Percentiles rank a stretch among this genome's conserved stretches.
Conservation (phyloP, 352 stramenopile genomes). For the Blastocystis sp. region DNA sequence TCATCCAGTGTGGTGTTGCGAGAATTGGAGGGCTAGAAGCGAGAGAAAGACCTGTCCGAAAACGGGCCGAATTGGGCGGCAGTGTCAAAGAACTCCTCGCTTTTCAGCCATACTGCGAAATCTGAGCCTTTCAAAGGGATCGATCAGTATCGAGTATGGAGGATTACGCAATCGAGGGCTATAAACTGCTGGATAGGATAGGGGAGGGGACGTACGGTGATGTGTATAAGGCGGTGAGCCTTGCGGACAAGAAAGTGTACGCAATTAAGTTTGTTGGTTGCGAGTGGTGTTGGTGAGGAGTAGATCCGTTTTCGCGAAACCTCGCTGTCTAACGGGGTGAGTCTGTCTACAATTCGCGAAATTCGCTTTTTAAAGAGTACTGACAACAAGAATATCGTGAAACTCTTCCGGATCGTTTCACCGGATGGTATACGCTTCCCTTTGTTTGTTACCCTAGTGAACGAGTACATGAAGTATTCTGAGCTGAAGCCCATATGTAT, state of each 20-base stretch:
- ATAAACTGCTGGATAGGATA: constrained; percentile 55
- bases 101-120: not conserved
- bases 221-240: constrained; percentile 59
- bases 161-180: constrained; percentile 51
- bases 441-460: constrained; percentile 34
- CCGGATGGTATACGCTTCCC: constrained; percentile 26
- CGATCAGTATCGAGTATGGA: constrained; percentile 21
- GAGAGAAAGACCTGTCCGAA: too few relatives aligned
- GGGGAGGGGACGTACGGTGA: constrained; percentile 69
- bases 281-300: not conserved
- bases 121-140: not conserved
- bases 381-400: constrained; percentile 62
- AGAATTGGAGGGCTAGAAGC: not conserved
- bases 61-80: too few relatives aligned
- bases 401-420: constrained; percentile 51
- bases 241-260: constrained; percentile 34
- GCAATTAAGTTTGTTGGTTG: constrained; percentile 60
- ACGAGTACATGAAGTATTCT: constrained; percentile 44
- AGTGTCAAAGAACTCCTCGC: not conserved
- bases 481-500: constrained; percentile 63
- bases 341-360: constrained; percentile 64
- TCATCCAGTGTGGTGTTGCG: not conserved
- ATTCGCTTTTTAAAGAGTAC: constrained; percentile 65
- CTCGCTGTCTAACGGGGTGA: constrained; percentile 52
- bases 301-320: constrained; percentile 60